Base-by-base conservation (phyloP, 495 filamentous ascomycete genomes). In the Massariosphaeria phaeospora region DNA sequence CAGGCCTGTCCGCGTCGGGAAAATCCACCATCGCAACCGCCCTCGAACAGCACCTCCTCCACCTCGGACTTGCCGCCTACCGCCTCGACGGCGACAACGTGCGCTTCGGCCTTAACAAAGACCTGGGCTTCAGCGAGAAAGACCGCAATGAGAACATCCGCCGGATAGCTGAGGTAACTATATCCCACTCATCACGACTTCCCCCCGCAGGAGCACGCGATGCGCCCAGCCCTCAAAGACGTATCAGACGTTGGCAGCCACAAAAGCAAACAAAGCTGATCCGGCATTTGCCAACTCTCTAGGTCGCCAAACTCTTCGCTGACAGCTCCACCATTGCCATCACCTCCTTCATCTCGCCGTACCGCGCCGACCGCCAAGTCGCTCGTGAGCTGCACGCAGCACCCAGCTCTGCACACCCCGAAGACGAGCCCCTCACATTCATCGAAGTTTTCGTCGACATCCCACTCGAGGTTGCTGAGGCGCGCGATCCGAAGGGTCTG, bases 121-220 rank as follows among this genome's bases (percentile, higher is more conserved):
- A 98, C 75, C 79, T 97, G 27, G 91, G 91, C 3, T 97, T 97
- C 77, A 86, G 82, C 60, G 90, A 95, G 65, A 79, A 80, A 63
- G 93, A 97, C 75, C 82, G 93, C 54, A 89, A 88, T 68, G 94
- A 97, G 80, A 98, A 98, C 73, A 98, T 98, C 70, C 79, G 93
- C 42, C 80, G 93, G 50, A 95, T 98, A 62, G 88, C 87, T 13
- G 94, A 98, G 76, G 84, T 84, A 65, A 8, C 67, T 57, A 11
- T 20, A n/a, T 31, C 13, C 31, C 17, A 48, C 17, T 30, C 33
- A 24, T 38, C 8, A 8, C 13, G 18, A n/a, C 27, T 3, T 10
- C 23, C 30, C 42, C 21, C 10, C 34, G 27, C 6, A 2, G 21
- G 10, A 48, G 44, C 44, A 48, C 30, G 44, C 44, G 10, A 48